Conservation (phyloP, 2,329 filamentous ascomycete species). For the Aspergillus quadricinctus region DNA sequence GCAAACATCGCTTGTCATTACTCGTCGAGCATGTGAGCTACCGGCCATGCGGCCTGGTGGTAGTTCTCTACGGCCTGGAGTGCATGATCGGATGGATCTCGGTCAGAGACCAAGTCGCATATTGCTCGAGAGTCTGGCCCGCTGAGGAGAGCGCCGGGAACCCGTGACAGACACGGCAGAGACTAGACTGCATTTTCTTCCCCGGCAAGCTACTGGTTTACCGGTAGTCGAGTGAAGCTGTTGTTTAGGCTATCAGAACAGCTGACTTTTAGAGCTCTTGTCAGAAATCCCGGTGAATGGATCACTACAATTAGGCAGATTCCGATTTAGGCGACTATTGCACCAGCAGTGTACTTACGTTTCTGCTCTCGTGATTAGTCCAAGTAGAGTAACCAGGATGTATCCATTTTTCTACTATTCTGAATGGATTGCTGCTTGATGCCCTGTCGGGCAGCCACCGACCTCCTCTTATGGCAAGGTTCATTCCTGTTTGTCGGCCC, state of each 20-base stretch:
- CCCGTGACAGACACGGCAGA: background rate
- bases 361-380: too few species aligned
- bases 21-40: background rate
- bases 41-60: too few species aligned
- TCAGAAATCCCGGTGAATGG: background rate
- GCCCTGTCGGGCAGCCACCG: too few species aligned
- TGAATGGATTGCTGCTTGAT: too few species aligned
- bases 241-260: background rate
- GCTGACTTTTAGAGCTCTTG: background rate
- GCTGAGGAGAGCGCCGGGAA: background rate
- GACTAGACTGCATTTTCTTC: background rate
- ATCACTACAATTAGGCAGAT: background rate
- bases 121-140: background rate
- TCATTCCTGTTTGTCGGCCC: too few species aligned
- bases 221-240: background rate
- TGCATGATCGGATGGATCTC: background rate
- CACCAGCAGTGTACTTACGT: background rate
- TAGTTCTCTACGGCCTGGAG: background rate
- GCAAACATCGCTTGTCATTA: background rate
- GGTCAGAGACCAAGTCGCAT: background rate
- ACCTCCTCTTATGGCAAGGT: too few species aligned
- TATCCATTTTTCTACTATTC: too few species aligned
- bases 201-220: background rate
- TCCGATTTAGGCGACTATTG: background rate
- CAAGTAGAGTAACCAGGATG: too few species aligned